Base-by-base conservation (phyloP, 495 filamentous ascomycete genomes). In the Xylaria venustula region DNA sequence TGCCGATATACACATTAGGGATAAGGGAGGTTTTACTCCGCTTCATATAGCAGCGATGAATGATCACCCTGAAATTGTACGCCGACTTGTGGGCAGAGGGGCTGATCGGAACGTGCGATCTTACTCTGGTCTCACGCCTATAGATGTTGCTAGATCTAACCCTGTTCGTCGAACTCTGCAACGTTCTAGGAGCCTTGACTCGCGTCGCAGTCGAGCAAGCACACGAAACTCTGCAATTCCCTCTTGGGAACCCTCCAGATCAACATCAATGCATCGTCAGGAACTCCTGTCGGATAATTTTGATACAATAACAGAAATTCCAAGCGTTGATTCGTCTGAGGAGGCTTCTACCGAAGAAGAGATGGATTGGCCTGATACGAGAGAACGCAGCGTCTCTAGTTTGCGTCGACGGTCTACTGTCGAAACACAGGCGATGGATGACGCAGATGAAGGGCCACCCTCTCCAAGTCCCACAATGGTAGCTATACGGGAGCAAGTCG, bases 11-110 rank as follows among this genome's bases (percentile, higher is more conserved):
- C 86, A 93, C 64, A 71, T 85, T 20, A 82, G 87, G 60, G 92
- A 96, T 70, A 88, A 86, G 58, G 88, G 86, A 51, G 92, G 92
- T 26, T 93, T 91, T 71, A 90, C 90, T 11, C 86, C 92, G 11
- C 86, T 96, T 79, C 91, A 94, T 67, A 80, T 93, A 64, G 92
- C 92, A 28, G 86, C 89, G n/a, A 79, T 96, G 64, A 86, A 87
- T 71, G 84, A 87, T 36, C 87, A 91, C 67, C 76, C 83, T 17
- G 85, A 92, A 60, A 92, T 95, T 62, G 83, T 94, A 9, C 83
- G 87, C 54, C 83, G 87, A 19, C 84, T 96, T 30, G 83, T 93
- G 50, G 77, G 87, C 23, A 83, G 84, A 28, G 88, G 90, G 19
- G 90, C 89, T 7, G 88, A 91, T 71, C 83, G 89, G 17, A 86